Conservation (phyloP, 495 filamentous ascomycete genomes). For the Cercophora sp. region DNA sequence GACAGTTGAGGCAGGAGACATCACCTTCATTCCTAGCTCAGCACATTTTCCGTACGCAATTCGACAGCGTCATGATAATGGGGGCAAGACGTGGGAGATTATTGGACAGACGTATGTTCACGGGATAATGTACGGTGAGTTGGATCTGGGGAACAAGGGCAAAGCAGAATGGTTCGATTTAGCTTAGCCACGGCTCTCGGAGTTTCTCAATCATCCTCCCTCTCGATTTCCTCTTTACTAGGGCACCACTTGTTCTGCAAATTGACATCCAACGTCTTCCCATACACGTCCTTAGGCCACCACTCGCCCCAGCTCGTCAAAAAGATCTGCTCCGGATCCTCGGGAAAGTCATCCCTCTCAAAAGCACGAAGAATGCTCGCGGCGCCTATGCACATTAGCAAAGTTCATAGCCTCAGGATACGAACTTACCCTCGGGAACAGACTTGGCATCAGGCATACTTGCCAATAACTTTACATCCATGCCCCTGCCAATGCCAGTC, state of each 20-base stretch:
- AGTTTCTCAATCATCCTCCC: too few relatives aligned
- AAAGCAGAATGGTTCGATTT: too few relatives aligned
- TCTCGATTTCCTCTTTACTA: slow-evolving; percentile 38
- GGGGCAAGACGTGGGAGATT: too few relatives aligned
- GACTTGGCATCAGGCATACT: slow-evolving; percentile 36
- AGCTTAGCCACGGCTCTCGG: too few relatives aligned
- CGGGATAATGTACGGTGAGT: too few relatives aligned
- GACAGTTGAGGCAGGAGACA: too few relatives aligned
- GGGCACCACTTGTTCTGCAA: slow-evolving; percentile 45
- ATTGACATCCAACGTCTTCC: slow-evolving; percentile 30
- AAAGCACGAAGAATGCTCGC: slow-evolving; percentile 39
- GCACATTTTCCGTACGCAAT: too few relatives aligned
- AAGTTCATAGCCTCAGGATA: background rate
- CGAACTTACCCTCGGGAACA: slow-evolving; percentile 33
- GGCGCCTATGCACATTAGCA: slow-evolving; percentile 26
- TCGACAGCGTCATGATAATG: too few relatives aligned
- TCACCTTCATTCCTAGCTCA: too few relatives aligned
- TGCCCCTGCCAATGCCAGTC: slow-evolving; percentile 28
- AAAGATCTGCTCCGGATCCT: slow-evolving; percentile 44
- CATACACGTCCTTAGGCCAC: slow-evolving; percentile 41
- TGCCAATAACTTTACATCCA: slow-evolving; percentile 10
- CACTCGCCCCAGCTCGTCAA: slow-evolving; percentile 48
- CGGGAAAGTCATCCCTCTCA: slow-evolving; percentile 38
- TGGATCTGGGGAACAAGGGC: too few relatives aligned
- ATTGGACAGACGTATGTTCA: too few relatives aligned